Evolutionary conservation across 176 grass and related monocot genomes (phyloP).

Genomic region (Luzula sylvatica): DNA sequence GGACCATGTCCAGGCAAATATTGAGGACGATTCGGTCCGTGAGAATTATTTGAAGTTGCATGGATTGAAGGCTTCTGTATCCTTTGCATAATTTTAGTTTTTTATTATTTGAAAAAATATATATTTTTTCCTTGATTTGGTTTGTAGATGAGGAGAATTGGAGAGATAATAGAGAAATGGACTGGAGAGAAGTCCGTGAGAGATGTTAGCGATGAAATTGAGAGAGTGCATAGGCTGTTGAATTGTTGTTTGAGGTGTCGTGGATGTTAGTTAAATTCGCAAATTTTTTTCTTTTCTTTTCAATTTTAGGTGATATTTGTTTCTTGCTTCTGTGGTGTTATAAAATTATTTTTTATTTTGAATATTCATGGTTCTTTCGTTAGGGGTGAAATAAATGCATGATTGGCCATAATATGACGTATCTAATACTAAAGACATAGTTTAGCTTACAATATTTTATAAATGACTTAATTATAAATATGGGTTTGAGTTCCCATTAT

Average conservation of each 20-base stretch:
- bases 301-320: too few relatives aligned
- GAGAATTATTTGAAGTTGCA: constrained; percentile 30
- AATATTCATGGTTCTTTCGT: too few relatives aligned
- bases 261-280: not conserved
- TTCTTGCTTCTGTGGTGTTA: too few relatives aligned
- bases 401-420: too few relatives aligned
- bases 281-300: too few relatives aligned
- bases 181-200: constrained; percentile 26
- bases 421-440: too few relatives aligned
- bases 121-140: not conserved
- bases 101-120: constrained; percentile 3
- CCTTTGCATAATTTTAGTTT: constrained; percentile 32
- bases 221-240: constrained; percentile 35
- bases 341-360: too few relatives aligned
- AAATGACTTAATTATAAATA: too few relatives aligned
- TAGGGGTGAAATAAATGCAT: too few relatives aligned
- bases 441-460: too few relatives aligned
- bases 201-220: constrained; percentile 15
- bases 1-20: constrained; percentile 26
- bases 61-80: constrained; percentile 49
- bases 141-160: constrained; percentile 45
- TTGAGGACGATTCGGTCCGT: constrained; percentile 10
- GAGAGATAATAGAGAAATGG: constrained; percentile 54
- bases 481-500: too few relatives aligned
- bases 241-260: constrained; percentile 41